Evolutionary conservation across 2,329 filamentous ascomycete species (phyloP).

Genomic region (Cytospora chrysosperma): DNA sequence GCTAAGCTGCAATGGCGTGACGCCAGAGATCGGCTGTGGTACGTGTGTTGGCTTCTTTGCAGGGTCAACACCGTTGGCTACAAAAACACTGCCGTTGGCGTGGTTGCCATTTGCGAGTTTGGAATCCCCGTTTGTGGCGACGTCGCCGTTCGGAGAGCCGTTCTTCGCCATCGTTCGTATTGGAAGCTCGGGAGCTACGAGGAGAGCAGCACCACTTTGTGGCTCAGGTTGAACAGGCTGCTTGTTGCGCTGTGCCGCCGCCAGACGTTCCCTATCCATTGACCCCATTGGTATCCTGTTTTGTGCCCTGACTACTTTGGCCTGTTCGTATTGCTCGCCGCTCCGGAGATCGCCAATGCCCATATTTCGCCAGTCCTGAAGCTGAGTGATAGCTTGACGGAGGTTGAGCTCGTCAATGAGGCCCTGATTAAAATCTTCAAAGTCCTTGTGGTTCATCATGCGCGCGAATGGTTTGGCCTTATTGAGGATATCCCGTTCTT

Average conservation of each 20-base stretch:
- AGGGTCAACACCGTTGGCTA: slow-evolving; percentile 42
- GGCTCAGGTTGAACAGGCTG: slow-evolving; percentile 67
- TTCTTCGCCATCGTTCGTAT: slow-evolving; percentile 49
- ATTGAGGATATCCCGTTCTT: slow-evolving; percentile 86
- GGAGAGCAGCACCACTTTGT: slow-evolving; percentile 69
- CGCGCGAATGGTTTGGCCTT: slow-evolving; percentile 94
- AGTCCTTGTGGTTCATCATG: slow-evolving; percentile 94
- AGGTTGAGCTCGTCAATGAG: slow-evolving; percentile 89
- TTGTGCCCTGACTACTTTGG: slow-evolving; percentile 76
- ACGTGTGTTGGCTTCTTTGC: slow-evolving; percentile 52
- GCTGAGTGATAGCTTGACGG: slow-evolving; percentile 80
- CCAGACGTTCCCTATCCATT: slow-evolving; percentile 78
- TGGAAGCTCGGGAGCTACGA: slow-evolving; percentile 78
- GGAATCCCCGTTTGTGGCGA: slow-evolving; percentile 48
- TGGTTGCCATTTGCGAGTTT: slow-evolving; percentile 41
- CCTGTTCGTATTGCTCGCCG: slow-evolving; percentile 89
- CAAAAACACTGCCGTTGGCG: slow-evolving; percentile 54
- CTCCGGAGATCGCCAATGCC: slow-evolving; percentile 80
- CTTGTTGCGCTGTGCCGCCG: slow-evolving; percentile 67
- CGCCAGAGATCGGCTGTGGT: slow-evolving; percentile 57
- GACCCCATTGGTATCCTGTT: slow-evolving; percentile 70
- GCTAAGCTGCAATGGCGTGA: slow-evolving; percentile 65
- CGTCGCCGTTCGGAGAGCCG: slow-evolving; percentile 31
- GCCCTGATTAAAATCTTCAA: slow-evolving; percentile 79
- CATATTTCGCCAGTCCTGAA: slow-evolving; percentile 90